Percentiles rank a stretch among this genome's conserved stretches.
These are phyloP conservation scores for Trametes sanguinea DNA, from an alignment of 768 basidiomycete genomes.

Conservation along the genomic window DNA sequence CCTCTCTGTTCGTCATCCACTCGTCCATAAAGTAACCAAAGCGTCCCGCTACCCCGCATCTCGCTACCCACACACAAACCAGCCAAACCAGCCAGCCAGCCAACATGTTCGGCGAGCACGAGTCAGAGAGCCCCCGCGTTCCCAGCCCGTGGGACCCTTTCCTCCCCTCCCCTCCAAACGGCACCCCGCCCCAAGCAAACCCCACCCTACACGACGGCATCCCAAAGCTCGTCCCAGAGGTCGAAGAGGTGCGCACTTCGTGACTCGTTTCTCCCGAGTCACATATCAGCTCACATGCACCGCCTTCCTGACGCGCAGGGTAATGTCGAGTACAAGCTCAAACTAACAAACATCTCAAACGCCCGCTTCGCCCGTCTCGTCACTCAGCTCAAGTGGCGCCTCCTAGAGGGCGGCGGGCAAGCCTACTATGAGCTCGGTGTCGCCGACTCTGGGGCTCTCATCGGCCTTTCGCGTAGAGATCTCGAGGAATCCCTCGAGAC, in stretches of 20 bases:
- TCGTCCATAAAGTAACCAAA: slow-evolving; percentile 19
- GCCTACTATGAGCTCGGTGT: slow-evolving; percentile 64
- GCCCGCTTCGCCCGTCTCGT: slow-evolving; percentile 81
- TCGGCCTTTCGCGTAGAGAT: slow-evolving; percentile 74
- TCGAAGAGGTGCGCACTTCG: slow-evolving; percentile 51
- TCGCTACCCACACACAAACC: background rate
- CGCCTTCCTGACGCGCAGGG: slow-evolving; percentile 45
- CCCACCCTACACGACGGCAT: slow-evolving; percentile 38
- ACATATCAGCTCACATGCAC: background rate
- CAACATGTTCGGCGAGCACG: slow-evolving; percentile 79
- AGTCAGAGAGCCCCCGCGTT: slow-evolving; percentile 76
- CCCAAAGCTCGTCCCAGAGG: slow-evolving; percentile 74
- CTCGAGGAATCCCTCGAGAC: slow-evolving; percentile 84
- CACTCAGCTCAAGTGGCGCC: slow-evolving; percentile 94
- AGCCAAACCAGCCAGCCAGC: background rate
- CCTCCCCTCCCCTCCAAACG: slow-evolving; percentile 54
- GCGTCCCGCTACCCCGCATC: background rate
- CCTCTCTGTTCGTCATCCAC: slow-evolving; percentile 12
- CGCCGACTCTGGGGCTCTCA: slow-evolving; percentile 83
- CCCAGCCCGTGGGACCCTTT: slow-evolving; percentile 84
- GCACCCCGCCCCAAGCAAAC: slow-evolving; percentile 31
- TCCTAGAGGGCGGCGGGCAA: slow-evolving; percentile 56
- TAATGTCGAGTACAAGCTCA: slow-evolving; percentile 94
- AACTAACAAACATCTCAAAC: slow-evolving; percentile 76
- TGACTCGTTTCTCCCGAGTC: background rate